Evolutionary conservation across 345 rosid genomes (phyloP).

Genomic region (Excoecaria agallocha): DNA sequence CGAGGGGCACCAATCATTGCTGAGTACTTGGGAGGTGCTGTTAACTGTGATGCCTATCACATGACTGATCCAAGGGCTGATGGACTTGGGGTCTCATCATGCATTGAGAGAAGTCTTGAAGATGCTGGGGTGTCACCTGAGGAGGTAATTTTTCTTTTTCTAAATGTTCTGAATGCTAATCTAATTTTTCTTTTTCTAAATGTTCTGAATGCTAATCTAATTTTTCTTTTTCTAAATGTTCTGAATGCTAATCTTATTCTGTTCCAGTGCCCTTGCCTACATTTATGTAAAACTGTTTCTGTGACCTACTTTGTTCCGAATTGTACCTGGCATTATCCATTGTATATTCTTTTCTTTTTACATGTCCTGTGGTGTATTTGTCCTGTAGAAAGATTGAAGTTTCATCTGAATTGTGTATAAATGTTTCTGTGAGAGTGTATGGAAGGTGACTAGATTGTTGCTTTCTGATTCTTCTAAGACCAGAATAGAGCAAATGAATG

Average conservation of each 20-base stretch:
- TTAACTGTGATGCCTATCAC: conserved; percentile 97
- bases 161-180: too few relatives aligned
- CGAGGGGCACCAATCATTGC: conserved; percentile 96
- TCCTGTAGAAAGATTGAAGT: not conserved
- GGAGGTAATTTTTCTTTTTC: conserved; percentile 71
- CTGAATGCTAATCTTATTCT: not conserved
- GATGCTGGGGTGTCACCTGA: conserved; percentile 99
- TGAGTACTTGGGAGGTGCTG: conserved; percentile 96
- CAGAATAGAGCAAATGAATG: not conserved
- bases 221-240: not conserved
- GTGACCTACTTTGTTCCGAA: not conserved
- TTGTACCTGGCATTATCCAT: too few relatives aligned
- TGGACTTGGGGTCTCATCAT: conserved; percentile 97
- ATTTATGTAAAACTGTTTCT: not conserved
- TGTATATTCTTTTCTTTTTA: not conserved
- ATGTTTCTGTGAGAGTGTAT: not conserved
- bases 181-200: too few relatives aligned
- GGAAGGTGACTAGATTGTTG: not conserved
- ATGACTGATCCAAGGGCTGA: conserved; percentile 99
- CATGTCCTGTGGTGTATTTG: not conserved
- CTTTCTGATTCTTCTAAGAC: not conserved
- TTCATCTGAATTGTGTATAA: not conserved
- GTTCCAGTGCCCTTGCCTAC: not conserved
- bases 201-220: too few relatives aligned
- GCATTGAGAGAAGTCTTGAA: conserved; percentile 91